Percentiles rank a stretch among this genome's conserved stretches.
These are phyloP conservation scores for Schoenoplectus tabernaemontani DNA, from an alignment of 202 grass and related monocot genomes.

Conservation along the genomic window DNA sequence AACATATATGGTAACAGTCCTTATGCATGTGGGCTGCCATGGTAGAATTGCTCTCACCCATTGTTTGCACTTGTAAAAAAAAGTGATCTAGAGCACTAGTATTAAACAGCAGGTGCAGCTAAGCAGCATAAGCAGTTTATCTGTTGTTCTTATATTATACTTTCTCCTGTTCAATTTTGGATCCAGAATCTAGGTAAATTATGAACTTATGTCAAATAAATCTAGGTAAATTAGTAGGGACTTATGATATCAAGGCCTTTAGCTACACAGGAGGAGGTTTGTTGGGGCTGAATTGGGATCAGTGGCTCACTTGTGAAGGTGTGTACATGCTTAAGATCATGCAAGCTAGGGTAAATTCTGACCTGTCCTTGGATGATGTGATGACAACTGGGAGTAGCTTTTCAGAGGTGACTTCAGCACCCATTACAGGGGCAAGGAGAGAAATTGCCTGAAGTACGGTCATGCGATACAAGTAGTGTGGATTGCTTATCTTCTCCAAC, in stretches of 20 bases:
- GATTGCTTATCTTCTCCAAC: constrained; percentile 88
- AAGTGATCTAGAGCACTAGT: neutral
- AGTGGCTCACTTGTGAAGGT: neutral
- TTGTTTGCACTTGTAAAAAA: neutral
- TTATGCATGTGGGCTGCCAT: neutral
- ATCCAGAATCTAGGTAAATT: neutral
- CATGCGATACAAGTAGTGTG: constrained; percentile 92
- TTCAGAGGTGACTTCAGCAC: constrained; percentile 79
- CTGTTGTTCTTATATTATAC: neutral
- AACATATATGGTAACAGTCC: too few species aligned
- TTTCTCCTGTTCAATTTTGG: neutral
- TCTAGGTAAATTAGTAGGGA: neutral
- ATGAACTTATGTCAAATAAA: neutral
- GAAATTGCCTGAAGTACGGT: constrained; percentile 79
- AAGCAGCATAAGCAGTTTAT: neutral
- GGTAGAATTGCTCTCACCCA: neutral
- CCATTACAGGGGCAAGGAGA: constrained; percentile 81
- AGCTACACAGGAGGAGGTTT: neutral
- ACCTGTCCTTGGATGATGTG: constrained; percentile 88
- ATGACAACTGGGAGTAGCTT: constrained; percentile 74
- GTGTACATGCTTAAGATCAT: neutral
- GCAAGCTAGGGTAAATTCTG: neutral
- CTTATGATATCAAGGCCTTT: neutral
- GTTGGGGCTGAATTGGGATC: neutral
- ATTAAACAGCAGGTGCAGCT: neutral